Evolutionary conservation across 768 basidiomycete species (phyloP).

Genomic region (Boletus eberwhitei): DNA sequence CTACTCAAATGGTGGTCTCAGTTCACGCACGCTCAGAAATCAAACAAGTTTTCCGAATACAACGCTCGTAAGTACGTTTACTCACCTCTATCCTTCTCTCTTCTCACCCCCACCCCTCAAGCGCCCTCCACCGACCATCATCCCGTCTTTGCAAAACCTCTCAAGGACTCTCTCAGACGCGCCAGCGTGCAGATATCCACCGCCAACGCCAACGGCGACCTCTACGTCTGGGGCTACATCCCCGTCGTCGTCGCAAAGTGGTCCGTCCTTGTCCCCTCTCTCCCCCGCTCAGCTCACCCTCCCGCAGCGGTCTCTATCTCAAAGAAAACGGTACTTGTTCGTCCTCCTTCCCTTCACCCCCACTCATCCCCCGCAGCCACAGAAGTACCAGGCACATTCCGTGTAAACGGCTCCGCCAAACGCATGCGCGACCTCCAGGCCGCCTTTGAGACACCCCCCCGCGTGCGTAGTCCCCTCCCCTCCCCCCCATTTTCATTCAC

Average conservation of each 20-base stretch:
- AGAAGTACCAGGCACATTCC: conserved; percentile 90
- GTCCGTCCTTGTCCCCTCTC: conserved; percentile 41
- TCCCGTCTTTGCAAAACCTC: conserved; percentile 80
- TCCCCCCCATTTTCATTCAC: conserved; percentile 1
- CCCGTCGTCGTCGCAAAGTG: conserved; percentile 98
- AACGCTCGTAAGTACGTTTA: conserved; percentile 40
- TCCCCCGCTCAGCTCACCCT: conserved; percentile 1
- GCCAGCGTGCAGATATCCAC: conserved; percentile 95
- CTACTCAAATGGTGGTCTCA: conserved; percentile 83
- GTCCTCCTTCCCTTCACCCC: background rate
- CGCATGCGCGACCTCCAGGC: conserved; percentile 95
- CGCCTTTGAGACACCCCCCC: conserved; percentile 83
- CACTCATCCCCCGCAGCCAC: conserved; percentile 51
- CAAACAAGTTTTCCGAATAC: conserved; percentile 52
- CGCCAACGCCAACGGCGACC: conserved; percentile 73
- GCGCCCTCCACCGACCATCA: conserved; percentile 35
- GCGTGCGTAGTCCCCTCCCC: conserved; percentile 44
- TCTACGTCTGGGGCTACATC: conserved; percentile 91
- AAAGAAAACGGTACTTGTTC: conserved; percentile 78
- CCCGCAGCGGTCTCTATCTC: conserved; percentile 77
- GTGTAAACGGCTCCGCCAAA: conserved; percentile 92
- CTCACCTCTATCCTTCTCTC: background rate
- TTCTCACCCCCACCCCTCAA: conserved; percentile 1
- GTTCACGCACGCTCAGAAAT: conserved; percentile 62
- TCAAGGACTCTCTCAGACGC: conserved; percentile 78